A percentile compares a stretch with the other conserved stretches of the same genome.
phyloP scores from a whole-genome alignment of 371 early-diverging fungal genomes.

The Mucor mucedo region DNA sequence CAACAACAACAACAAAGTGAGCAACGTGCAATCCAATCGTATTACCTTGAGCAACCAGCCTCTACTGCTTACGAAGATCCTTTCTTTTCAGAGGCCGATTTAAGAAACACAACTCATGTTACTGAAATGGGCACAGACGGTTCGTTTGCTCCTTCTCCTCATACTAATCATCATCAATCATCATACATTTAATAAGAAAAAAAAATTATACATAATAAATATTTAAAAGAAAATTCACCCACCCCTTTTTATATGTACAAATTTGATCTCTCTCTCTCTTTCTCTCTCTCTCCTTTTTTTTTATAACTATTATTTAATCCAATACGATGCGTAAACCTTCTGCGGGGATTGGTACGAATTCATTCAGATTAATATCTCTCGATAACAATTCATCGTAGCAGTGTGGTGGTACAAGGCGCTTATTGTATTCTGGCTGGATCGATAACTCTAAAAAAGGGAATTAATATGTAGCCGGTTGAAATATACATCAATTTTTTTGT shows the following conservation, averaged over 20 bases:
- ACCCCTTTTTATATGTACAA: neutral
- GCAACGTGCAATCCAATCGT: conserved; percentile 4
- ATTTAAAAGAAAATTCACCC: neutral
- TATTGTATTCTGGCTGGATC: conserved; percentile 59
- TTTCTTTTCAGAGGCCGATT: conserved; percentile 24
- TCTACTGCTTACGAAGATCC: conserved; percentile 21
- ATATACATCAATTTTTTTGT: neutral
- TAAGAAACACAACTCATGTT: conserved; percentile 6
- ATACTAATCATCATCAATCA: neutral
- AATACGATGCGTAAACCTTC: conserved; percentile 27
- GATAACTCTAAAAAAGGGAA: conserved; percentile 39
- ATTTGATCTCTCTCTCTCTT: neutral
- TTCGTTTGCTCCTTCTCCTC: conserved; percentile 20
- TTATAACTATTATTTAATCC: conserved; percentile 9
- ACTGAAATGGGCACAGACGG: conserved; percentile 21
- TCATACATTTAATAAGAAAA: neutral
- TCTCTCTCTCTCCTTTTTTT: too few species aligned
- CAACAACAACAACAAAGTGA: conserved; percentile 4
- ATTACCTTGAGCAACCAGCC: conserved; percentile 1
- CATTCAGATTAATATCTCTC: conserved; percentile 43
- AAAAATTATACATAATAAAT: too few species aligned
- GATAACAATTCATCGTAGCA: conserved; percentile 57
- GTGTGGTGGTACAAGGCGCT: conserved; percentile 67
- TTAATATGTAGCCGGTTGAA: too few species aligned
- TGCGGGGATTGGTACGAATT: conserved; percentile 42